Evolutionary conservation across 495 filamentous ascomycete species (phyloP), one percentile per base, ranked within the genome.

Genomic region (Neurospora sp.): DNA sequence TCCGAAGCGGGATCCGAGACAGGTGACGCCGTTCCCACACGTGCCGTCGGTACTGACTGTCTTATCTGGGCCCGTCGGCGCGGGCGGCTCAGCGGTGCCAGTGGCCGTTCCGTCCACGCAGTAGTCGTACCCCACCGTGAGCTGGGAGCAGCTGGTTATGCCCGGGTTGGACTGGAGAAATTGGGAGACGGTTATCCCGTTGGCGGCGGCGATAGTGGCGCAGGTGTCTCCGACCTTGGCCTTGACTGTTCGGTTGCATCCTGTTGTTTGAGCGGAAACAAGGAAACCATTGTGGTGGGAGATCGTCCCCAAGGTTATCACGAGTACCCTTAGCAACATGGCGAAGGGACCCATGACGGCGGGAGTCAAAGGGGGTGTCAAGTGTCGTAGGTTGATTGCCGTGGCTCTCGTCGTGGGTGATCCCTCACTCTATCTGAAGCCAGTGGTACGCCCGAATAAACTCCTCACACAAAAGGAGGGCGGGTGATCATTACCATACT

Each of bases 1-100:
- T 24, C 84, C 84, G 70, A 73, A 85, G 6, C 70, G 70, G 1
- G 82, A 82, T 15, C 84, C 84, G 1, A 79, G 62, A 71, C 84
- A 85, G 3, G 84, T 85, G 36, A 83, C 40, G 34, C 82, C 82
- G 69, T 81, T 80, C n/a, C 84, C 84, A 48, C 84, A 85, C 21
- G 75, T 73, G 28, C 84, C 84, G 69, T 85, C 82, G 71, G 43
- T 76, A 69, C 77, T 81, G 70, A 77, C 54, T 4, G 37, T 40
- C 0, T 71, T 74, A 5, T 15, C 36, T 3, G 74, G 48, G 11
- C 48, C 24, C 13, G 45, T 70, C 0, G 73, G 48, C 0, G 72
- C 8, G 0, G 71, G 34, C 10, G 76, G 73, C 0, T 38, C 45
- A 9, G 40, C 17, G 24, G 54, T 66, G 38, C 45, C 4, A 4